Base-by-base conservation (phyloP, 495 filamentous ascomycete genomes). In the Emericellopsis terricola region DNA sequence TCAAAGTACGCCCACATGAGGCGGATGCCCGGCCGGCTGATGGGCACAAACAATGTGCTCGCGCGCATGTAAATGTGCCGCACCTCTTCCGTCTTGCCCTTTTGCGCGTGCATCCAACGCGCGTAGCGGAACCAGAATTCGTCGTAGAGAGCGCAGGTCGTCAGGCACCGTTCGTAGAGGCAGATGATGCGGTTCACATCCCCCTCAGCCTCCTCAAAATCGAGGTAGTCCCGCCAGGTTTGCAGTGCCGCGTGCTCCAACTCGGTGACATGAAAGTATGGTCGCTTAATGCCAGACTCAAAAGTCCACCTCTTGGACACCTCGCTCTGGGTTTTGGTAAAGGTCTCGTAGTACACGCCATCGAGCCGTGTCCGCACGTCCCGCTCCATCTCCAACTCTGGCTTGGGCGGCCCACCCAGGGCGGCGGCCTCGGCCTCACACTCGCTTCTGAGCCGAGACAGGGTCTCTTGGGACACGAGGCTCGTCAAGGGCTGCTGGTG, bases 81-180 rank as follows among this genome's bases (percentile, higher is more conserved):
- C 2, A 89, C 80, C 48, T 99, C 91, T 46, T 94, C 83, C 37
- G 83, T 73, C 50, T 93, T 93, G 31, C 63, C 70, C 0, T 67
- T 45, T 46, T 94, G 82, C 2, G 73, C 76, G 42, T 65, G 64
- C 85, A 99, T 94, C 89, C 89, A 99, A 11, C 91, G 67, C n/a
- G 81, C 84, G 56, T 93, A 99, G 1, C 89, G 76, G 37, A 91
- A 68, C 89, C 89, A 99, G 55, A 99, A 94, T 46, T 96, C 86
- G 31, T 94, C 86, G 41, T 96, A 94, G 46, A 89, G 76, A 26
- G 89, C 89, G 43, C 80, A 85, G 10, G 84, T 86, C 10, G 94
- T 81, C 19, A 99, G 55, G 43, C 83, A 94, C 20, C 89, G 76
- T 55, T 99, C 89, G 49, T 96, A 96, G 14, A 99, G 59, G 49